phyloP scores from a whole-genome alignment of 441 rosid genomes.

The Adansonia grandidieri region DNA sequence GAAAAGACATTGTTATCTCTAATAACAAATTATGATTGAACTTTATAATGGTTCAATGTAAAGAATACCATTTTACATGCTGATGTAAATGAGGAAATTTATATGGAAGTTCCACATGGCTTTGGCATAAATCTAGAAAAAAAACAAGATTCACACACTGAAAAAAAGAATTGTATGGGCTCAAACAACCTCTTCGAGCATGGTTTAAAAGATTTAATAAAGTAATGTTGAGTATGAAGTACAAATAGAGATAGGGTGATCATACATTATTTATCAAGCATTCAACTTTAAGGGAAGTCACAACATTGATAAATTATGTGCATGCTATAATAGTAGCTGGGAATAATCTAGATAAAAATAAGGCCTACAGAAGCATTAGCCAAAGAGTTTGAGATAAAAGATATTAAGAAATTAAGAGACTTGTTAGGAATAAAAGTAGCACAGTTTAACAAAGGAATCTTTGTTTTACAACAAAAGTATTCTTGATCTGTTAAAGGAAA shows the following conservation, averaged over 20 bases:
- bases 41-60: too few species aligned
- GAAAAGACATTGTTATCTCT: too few species aligned
- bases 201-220: too few species aligned
- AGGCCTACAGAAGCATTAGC: neutral
- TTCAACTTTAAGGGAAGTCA: neutral
- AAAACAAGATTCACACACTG: too few species aligned
- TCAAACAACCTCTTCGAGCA: too few species aligned
- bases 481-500: neutral
- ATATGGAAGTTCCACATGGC: too few species aligned
- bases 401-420: neutral
- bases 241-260: neutral
- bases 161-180: neutral
- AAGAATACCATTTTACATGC: too few species aligned
- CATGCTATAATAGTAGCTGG: neutral
- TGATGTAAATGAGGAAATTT: too few species aligned
- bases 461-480: neutral
- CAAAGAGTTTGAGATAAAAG: neutral
- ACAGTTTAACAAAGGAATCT: neutral
- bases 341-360: neutral
- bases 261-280: neutral
- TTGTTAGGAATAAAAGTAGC: neutral
- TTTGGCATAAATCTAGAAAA: too few species aligned
- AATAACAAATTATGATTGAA: too few species aligned
- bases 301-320: neutral
- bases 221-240: neutral